These are phyloP conservation scores for Plasmodium coatneyi DNA, from an alignment of 169 alveolate genomes.

Conservation along the genomic window DNA sequence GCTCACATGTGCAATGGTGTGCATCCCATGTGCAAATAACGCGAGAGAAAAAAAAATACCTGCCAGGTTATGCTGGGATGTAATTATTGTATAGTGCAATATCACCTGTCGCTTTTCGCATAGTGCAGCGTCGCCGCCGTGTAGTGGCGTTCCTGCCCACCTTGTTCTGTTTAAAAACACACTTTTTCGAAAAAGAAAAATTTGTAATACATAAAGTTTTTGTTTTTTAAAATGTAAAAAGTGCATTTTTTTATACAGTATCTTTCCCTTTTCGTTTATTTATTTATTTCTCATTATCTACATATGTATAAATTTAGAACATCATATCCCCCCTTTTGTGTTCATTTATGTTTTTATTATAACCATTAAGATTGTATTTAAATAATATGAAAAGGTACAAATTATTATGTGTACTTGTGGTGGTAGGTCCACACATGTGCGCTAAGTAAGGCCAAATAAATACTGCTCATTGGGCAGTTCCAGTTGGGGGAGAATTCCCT, in stretches of 20 bases:
- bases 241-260: background rate
- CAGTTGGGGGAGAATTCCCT: background rate
- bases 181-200: background rate
- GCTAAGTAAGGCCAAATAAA: background rate
- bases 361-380: conserved; percentile 2
- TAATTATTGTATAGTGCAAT: background rate
- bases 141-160: background rate
- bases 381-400: background rate
- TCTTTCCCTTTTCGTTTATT: background rate
- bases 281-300: background rate
- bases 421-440: background rate
- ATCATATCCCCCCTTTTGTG: background rate
- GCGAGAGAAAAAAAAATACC: background rate
- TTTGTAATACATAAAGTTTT: background rate
- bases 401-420: background rate
- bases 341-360: background rate
- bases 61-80: background rate
- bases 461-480: background rate
- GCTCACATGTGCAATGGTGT: too few species aligned
- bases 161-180: conserved; percentile 2
- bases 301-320: background rate
- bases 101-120: background rate
- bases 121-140: background rate
- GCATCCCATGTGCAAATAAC: background rate
- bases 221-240: conserved; percentile 17